Base-by-base conservation (phyloP, 495 filamentous ascomycete genomes). In the Podospora pseudoanserina region DNA sequence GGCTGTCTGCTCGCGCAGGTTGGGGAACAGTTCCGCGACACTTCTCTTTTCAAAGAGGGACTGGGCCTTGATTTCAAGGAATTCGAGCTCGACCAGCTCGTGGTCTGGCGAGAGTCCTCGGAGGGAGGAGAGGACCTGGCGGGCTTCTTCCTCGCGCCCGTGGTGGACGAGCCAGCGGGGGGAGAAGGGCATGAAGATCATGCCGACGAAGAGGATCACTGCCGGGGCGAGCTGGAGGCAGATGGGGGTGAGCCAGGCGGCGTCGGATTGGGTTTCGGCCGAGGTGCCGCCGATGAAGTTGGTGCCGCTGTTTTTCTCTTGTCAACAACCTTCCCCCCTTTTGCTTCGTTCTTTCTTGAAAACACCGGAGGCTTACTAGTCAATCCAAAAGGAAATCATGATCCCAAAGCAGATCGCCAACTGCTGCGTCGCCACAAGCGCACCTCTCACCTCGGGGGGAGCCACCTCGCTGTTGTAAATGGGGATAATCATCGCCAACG, bases 351-450 rank as follows among this genome's bases (percentile, higher is more conserved):
- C 23, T 23, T 23, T 23, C 23, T 23, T 23, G 2, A 23, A 23
- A 1, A 23, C 23, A 23, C 23, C 23, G 23, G 23, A 23, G 15
- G 65, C 72, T 57, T 66, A 80, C 78, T 92, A 92, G 77, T 92
- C 87, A 71, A 93, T 91, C 91, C 92, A 96, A 81, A 93, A 95
- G 69, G 85, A 87, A 69, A 93, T 78, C 82, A 95, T 86, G 77
- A 96, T 94, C 28, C 92, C 92, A 63, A 92, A 87, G 39, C 88
- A 91, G 70, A 94, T 91, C 20, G 91, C 91, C 70, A 93, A 81
- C 79, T 95, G 92, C 76, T 96, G 90, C 0, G 91, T 80, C 6
- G 89, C 90, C 7, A 93, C 90, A 2, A 96, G 81, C 6, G 89
- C 88, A 56, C 92, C 92, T 26, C 83, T 81, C 23, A 87, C 83